Evolutionary conservation across 1,139 yeast species (phyloP).

Genomic region (Saccharomycopsis crataegensis): DNA sequence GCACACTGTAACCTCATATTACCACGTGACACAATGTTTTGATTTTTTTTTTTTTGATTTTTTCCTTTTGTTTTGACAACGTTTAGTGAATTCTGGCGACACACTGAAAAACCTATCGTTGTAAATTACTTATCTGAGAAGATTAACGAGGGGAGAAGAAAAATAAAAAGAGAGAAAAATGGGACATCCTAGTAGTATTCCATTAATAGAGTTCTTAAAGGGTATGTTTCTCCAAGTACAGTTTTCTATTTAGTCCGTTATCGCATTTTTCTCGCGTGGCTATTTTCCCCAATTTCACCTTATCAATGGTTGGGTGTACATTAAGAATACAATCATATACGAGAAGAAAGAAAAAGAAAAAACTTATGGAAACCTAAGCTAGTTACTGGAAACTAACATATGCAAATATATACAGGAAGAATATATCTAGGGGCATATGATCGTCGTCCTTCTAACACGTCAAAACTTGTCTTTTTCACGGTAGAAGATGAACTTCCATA

Average conservation of each 20-base stretch:
- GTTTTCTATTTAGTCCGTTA: neutral
- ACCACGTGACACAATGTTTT: too few species aligned
- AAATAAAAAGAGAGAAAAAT: too few species aligned
- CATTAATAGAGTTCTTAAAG: slow-evolving; percentile 16
- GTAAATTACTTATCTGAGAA: too few species aligned
- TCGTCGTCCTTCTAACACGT: slow-evolving; percentile 67
- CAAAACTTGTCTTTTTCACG: slow-evolving; percentile 75
- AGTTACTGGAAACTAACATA: neutral
- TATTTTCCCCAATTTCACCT: too few species aligned
- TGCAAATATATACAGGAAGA: slow-evolving; percentile 40
- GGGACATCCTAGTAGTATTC: neutral
- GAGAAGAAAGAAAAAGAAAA: neutral
- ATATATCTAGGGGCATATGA: slow-evolving; percentile 90
- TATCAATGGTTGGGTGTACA: neutral
- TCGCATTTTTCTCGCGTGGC: neutral
- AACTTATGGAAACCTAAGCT: neutral
- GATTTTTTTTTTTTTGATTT: slow-evolving; percentile 18
- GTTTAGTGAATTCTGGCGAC: neutral
- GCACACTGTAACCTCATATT: too few species aligned
- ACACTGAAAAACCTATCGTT: too few species aligned
- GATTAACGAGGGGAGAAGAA: too few species aligned
- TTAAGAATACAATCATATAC: neutral
- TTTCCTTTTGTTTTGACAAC: neutral
- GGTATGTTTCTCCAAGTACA: slow-evolving; percentile 5
- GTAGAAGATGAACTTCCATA: slow-evolving; percentile 89